Conservation (phyloP, 257 asterid species). For the Rhazya stricta region DNA sequence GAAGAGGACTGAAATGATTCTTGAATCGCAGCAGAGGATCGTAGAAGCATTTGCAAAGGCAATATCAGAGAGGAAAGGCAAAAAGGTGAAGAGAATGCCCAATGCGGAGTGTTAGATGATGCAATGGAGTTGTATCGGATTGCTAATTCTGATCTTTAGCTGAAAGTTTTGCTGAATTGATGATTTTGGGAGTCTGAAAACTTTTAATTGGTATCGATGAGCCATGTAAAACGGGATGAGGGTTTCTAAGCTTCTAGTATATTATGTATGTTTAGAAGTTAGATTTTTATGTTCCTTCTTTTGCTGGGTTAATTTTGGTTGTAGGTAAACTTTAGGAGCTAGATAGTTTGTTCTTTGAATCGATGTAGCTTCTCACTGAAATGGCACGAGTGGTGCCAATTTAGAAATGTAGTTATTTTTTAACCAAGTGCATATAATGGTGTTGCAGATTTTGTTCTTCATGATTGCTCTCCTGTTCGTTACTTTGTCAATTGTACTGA, state of each 20-base stretch:
- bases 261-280: slow-evolving; percentile 8
- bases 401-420: slow-evolving; percentile 6
- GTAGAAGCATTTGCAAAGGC: slow-evolving; percentile 71
- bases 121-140: not conserved
- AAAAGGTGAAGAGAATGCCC: slow-evolving; percentile 51
- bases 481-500: not conserved
- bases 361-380: slow-evolving; percentile 8
- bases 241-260: not conserved
- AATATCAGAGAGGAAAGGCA: slow-evolving; percentile 41
- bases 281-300: not conserved
- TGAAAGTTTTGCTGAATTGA: not conserved
- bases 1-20: slow-evolving; percentile 92
- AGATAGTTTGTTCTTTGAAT: slow-evolving; percentile 7
- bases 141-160: not conserved
- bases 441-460: not conserved
- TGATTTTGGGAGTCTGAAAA: not conserved
- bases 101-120: slow-evolving; percentile 8
- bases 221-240: not conserved
- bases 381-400: not conserved
- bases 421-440: not conserved
- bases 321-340: slow-evolving; percentile 11
- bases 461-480: not conserved
- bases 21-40: slow-evolving; percentile 79
- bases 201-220: not conserved
- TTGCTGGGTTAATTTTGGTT: not conserved